Percentiles rank a stretch among this genome's conserved stretches.
These are phyloP conservation scores for Chrysoporthe austroafricana DNA, from an alignment of 2,329 filamentous ascomycete species.

Conservation along the genomic window DNA sequence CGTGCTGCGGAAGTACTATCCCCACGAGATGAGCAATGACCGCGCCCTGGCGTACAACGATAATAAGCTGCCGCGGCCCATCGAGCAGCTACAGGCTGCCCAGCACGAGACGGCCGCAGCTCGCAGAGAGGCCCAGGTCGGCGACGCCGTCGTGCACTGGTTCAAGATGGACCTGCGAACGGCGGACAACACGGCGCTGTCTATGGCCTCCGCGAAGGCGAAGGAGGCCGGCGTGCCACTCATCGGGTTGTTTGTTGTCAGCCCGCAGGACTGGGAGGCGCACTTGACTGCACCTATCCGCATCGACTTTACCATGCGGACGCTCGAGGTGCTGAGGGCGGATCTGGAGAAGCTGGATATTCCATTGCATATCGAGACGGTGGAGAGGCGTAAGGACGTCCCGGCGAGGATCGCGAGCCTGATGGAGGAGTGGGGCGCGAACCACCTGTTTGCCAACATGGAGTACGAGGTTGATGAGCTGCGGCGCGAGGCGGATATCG, in stretches of 20 bases:
- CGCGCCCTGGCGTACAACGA: constrained; percentile 75
- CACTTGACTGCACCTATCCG: constrained; percentile 74
- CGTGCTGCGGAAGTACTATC: constrained; percentile 77
- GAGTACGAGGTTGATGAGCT: constrained; percentile 94
- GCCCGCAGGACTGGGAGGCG: constrained; percentile 82
- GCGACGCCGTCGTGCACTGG: constrained; percentile 80
- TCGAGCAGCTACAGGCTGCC: constrained; percentile 66
- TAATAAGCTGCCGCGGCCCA: constrained; percentile 72
- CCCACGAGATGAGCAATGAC: constrained; percentile 81
- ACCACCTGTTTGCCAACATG: constrained; percentile 79
- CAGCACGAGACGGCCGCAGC: constrained; percentile 61
- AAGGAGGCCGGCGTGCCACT: constrained; percentile 58
- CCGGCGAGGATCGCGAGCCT: constrained; percentile 65
- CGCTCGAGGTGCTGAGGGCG: constrained; percentile 64
- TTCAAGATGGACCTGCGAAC: constrained; percentile 82
- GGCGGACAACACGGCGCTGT: constrained; percentile 73
- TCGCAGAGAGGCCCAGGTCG: constrained; percentile 56
- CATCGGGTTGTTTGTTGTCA: constrained; percentile 77
- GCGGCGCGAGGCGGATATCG: constrained; percentile 71
- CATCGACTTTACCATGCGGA: constrained; percentile 81
- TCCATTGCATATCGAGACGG: constrained; percentile 75
- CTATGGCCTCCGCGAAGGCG: constrained; percentile 63
- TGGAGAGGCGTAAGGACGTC: constrained; percentile 67
- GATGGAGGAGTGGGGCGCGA: constrained; percentile 72
- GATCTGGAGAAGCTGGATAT: constrained; percentile 75